Evolutionary conservation across 345 rosid species (phyloP).

Genomic region (Eutrema heterophyllum): DNA sequence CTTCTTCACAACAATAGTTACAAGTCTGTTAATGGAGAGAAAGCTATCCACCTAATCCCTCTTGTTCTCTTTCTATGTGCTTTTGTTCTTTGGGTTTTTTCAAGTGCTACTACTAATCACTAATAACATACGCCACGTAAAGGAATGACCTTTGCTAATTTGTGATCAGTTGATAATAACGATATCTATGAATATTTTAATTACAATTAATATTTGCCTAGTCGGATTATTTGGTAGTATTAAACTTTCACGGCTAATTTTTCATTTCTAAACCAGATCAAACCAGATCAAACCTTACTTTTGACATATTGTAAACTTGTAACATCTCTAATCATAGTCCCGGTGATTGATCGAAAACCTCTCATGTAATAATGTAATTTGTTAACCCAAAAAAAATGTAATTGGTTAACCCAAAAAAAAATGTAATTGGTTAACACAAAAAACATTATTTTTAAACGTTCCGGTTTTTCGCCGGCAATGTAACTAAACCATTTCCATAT

Average conservation of each 20-base stretch:
- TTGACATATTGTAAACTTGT: background rate
- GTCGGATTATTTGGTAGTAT: background rate
- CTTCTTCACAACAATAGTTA: conserved; percentile 22
- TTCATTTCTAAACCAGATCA: background rate
- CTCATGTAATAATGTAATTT: too few species aligned
- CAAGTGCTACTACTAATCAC: conserved; percentile 10
- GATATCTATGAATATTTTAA: background rate
- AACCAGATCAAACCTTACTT: background rate
- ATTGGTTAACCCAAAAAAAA: background rate
- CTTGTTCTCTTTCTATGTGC: conserved; percentile 50
- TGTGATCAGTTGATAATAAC: background rate
- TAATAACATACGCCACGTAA: background rate
- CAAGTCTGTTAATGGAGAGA: conserved; percentile 32
- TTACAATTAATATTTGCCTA: background rate
- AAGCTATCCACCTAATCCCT: conserved; percentile 61
- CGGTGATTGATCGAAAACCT: background rate
- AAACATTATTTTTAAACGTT: too few species aligned
- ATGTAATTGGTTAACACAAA: too few species aligned
- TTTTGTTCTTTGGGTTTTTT: conserved; percentile 57
- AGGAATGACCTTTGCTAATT: background rate
- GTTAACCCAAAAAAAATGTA: too few species aligned
- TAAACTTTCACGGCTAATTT: background rate
- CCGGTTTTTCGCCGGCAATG: background rate
- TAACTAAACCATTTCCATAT: background rate
- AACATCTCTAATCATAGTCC: background rate